Conservation (phyloP, 257 asterid species). For the Fraxinus cuspidata region DNA sequence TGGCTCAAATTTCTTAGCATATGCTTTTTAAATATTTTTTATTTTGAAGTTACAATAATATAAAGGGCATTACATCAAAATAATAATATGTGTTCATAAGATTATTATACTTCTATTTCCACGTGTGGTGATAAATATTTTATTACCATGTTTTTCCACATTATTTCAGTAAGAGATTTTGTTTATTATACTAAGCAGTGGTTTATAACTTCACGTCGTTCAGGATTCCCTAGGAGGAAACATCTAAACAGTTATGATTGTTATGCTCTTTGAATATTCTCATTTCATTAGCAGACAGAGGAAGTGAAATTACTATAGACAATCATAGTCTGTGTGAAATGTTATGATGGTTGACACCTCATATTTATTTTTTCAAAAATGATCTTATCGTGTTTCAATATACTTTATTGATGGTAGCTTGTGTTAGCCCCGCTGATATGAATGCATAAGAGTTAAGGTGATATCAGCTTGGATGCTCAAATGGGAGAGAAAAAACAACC, state of each 20-base stretch:
- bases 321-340: background rate
- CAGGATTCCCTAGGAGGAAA: conserved; percentile 99
- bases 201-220: conserved; percentile 18
- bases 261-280: conserved; percentile 42
- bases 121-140: background rate
- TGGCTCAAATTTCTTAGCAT: background rate
- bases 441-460: conserved; percentile 97
- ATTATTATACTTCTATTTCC: background rate
- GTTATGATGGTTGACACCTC: background rate
- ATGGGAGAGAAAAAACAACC: no score
- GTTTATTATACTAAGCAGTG: conserved; percentile 26
- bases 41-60: background rate
- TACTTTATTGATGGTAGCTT: conserved; percentile 46
- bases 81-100: background rate
- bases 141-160: background rate
- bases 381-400: background rate
- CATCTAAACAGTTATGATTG: conserved; percentile 97
- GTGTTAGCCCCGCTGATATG: conserved; percentile 93
- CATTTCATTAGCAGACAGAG: background rate
- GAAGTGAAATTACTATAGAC: background rate
- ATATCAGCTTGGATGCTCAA: no score
- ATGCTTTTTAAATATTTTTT: background rate
- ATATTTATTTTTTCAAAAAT: background rate
- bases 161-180: background rate
- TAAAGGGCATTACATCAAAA: background rate